Evolutionary conservation across 805 yeast species (phyloP).

Genomic region (Naumovozyma baii): DNA sequence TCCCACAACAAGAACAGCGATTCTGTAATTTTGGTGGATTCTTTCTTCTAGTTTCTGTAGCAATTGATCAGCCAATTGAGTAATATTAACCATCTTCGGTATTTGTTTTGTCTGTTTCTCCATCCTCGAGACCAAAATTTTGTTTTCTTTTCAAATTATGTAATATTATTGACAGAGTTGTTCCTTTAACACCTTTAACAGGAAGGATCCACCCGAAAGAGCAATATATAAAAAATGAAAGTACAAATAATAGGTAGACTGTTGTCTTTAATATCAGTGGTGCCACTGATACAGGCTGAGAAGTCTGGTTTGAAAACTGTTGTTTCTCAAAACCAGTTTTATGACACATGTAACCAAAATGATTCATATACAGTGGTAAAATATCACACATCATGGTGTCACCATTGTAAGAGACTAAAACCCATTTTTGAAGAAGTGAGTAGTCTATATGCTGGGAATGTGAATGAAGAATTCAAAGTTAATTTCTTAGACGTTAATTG

Average conservation of each 20-base stretch:
- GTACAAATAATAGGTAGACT: not conserved
- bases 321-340: constrained; percentile 20
- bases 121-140: too few relatives aligned
- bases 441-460: constrained; percentile 23
- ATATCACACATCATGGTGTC: constrained; percentile 61
- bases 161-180: too few relatives aligned
- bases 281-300: not conserved
- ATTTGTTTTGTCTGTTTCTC: not conserved
- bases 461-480: constrained; percentile 8
- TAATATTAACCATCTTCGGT: constrained; percentile 21
- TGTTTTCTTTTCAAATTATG: too few relatives aligned
- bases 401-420: constrained; percentile 51
- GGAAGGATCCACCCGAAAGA: too few relatives aligned
- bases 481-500: constrained; percentile 28
- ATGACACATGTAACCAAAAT: constrained; percentile 18
- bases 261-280: not conserved
- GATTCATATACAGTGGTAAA: constrained; percentile 27
- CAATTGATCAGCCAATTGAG: constrained; percentile 27
- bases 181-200: too few relatives aligned
- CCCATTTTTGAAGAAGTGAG: constrained; percentile 48
- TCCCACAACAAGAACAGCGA: constrained; percentile 56
- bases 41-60: constrained; percentile 19
- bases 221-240: not conserved
- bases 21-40: constrained; percentile 32
- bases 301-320: constrained; percentile 9